Base-by-base conservation (phyloP, 495 filamentous ascomycete species). In the Symbiotaphrina buchneri region DNA sequence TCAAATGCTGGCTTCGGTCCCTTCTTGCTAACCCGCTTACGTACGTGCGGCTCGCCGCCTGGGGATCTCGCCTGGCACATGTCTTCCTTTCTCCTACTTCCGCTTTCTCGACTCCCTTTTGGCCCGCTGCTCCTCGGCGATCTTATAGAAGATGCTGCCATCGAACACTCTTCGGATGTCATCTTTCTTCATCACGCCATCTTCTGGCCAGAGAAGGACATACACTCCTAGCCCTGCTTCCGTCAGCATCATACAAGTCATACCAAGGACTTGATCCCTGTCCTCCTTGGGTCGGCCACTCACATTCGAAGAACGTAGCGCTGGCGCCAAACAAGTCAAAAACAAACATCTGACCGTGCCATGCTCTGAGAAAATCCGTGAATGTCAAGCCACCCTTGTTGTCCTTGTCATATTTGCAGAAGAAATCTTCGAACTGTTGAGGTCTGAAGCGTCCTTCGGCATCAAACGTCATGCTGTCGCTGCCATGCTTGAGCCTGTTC, bases 401-500 rank as follows among this genome's bases (percentile, higher is more conserved):
- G 18, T 46, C 47, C 4, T 27, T 7, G 27, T 56, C 61, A 39
- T 58, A 68, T 47, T 67, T 66, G 27, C 48, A 41, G 31, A 72
- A 70, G 41, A 65, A 41, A 36, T 69, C 59, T 47, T 72, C 64
- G 39, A 71, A 69, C 7, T 41, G 41, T 47, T 64, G 56, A 29
- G 61, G 62, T 4, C 56, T 33, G 35, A 68, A 65, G 0, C 63
- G 47, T 1, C 65, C 65, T 41, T 71, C 64, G 6, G 37, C 47
- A 41, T 68, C 63, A 32, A 55, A 69, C 4, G 45, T 51, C 5
- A 55, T 56, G 11, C 48, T 56, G 35, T 68, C 65, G 22, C 52
- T 59, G n/a, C 64, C 65, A 30, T 68, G 63, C 48, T 68, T 72
- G 26, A 49, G 56, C 43, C 63, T 67, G 45, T 69, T 59, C 23